These are phyloP conservation scores for Forsythia viridissima DNA, from an alignment of 257 asterid species.

Conservation along the genomic window DNA sequence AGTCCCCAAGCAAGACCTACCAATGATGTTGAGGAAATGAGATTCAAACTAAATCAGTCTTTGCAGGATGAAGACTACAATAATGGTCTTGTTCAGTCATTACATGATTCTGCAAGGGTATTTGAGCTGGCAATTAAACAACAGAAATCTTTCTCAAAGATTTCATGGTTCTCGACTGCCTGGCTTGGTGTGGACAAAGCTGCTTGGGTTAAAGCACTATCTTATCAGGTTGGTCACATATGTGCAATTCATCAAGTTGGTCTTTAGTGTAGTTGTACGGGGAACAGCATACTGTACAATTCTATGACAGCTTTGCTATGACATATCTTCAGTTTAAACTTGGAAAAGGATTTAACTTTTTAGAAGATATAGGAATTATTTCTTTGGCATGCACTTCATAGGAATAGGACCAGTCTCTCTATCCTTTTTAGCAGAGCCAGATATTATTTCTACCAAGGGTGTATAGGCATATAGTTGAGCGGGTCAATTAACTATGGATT, in stretches of 20 bases:
- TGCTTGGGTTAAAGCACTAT: constrained; percentile 82
- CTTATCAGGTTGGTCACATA: constrained; percentile 76
- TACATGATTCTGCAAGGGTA: constrained; percentile 96
- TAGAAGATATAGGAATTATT: neutral
- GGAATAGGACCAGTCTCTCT: neutral
- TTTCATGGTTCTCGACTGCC: constrained; percentile 82
- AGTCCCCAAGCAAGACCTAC: constrained; percentile 53
- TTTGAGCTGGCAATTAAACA: constrained; percentile 84
- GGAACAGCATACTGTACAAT: neutral
- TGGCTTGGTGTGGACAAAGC: constrained; percentile 89
- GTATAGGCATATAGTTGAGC: neutral
- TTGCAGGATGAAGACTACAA: constrained; percentile 71
- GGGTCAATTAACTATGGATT: neutral
- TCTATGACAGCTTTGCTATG: neutral
- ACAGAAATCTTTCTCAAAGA: constrained; percentile 59
- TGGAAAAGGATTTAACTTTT: neutral
- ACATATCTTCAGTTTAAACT: neutral
- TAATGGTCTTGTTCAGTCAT: constrained; percentile 74
- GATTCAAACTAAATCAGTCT: constrained; percentile 66
- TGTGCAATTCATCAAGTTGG: constrained; percentile 10
- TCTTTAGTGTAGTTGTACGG: constrained; percentile 16
- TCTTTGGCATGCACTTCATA: neutral
- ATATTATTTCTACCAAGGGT: neutral
- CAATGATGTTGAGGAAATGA: constrained; percentile 61
- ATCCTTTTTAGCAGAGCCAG: neutral